These are phyloP conservation scores for Verticillium zaregamsianum DNA, from an alignment of 2,329 filamentous ascomycete species.

Conservation along the genomic window DNA sequence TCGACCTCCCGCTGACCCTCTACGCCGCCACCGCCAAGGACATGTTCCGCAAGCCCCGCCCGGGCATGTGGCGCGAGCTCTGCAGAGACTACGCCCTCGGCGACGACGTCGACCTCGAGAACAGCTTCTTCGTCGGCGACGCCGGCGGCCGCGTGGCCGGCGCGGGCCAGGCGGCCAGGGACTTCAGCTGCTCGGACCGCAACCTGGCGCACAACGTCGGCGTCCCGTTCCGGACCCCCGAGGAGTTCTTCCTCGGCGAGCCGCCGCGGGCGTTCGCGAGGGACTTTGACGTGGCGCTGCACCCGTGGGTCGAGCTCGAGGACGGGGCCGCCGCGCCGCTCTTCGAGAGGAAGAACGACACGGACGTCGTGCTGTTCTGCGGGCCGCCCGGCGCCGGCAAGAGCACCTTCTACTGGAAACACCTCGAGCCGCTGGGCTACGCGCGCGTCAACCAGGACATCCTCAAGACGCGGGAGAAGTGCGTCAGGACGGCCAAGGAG, in stretches of 20 bases:
- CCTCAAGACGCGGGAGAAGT: constrained; percentile 69
- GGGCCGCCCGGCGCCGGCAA: constrained; percentile 90
- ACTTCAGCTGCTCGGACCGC: constrained; percentile 64
- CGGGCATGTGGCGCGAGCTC: constrained; percentile 77
- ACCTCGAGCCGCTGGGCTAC: constrained; percentile 75
- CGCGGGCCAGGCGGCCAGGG: constrained; percentile 53
- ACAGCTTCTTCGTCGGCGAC: constrained; percentile 86
- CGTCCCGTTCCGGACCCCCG: constrained; percentile 77
- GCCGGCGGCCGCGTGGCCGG: constrained; percentile 60
- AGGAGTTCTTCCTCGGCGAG: constrained; percentile 82
- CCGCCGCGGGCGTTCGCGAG: constrained; percentile 60
- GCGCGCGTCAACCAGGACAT: constrained; percentile 86
- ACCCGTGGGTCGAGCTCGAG: constrained; percentile 47
- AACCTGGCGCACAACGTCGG: constrained; percentile 85
- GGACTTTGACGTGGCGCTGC: constrained; percentile 65
- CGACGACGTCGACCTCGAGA: constrained; percentile 59
- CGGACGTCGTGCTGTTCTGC: constrained; percentile 80
- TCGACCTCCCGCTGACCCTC: constrained; percentile 72
- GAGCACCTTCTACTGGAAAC: constrained; percentile 81
- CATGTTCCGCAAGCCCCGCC: constrained; percentile 78
- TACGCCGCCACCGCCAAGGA: constrained; percentile 87
- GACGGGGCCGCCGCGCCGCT: constrained; percentile 31
- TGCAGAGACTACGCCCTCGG: constrained; percentile 56
- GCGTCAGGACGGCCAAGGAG: constrained; percentile 67
- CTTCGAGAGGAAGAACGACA: constrained; percentile 56